These are phyloP conservation scores for Coniochaeta hoffmannii DNA, from an alignment of 2,329 filamentous ascomycete genomes.

Conservation along the genomic window DNA sequence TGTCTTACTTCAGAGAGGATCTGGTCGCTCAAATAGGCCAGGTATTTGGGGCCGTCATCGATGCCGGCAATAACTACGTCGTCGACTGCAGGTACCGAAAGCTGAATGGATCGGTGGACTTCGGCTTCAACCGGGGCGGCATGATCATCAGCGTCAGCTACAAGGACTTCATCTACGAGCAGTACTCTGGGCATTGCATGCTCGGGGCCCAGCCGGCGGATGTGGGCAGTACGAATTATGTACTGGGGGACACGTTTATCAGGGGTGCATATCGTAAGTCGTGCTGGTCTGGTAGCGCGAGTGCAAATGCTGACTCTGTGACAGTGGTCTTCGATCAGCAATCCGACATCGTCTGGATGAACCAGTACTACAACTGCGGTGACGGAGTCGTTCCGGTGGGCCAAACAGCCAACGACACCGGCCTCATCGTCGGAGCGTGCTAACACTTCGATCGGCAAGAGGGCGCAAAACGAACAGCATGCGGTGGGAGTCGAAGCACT, in stretches of 20 bases:
- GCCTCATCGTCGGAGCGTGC: conserved; percentile 23
- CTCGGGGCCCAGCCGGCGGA: conserved; percentile 28
- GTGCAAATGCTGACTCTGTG: conserved; percentile 3
- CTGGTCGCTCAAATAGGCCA: conserved; percentile 35
- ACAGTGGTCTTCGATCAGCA: conserved; percentile 31
- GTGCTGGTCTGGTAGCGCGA: not conserved
- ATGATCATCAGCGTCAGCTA: conserved; percentile 34
- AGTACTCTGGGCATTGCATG: conserved; percentile 21
- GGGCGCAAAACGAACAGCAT: too few species aligned
- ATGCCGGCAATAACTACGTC: conserved; percentile 15
- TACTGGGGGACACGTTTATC: conserved; percentile 30
- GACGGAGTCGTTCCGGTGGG: conserved; percentile 26
- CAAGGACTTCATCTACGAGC: conserved; percentile 34
- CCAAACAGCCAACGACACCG: conserved; percentile 19
- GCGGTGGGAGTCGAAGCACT: too few species aligned
- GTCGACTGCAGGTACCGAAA: conserved; percentile 32
- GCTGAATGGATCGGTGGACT: conserved; percentile 33
- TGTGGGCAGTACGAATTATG: conserved; percentile 21
- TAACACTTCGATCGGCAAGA: too few species aligned
- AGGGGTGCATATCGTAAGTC: conserved; percentile 27
- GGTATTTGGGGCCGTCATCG: conserved; percentile 22
- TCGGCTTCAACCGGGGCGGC: conserved; percentile 33
- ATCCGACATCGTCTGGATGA: conserved; percentile 29
- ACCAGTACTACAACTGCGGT: conserved; percentile 28
- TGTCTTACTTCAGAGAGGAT: conserved; percentile 54